Evolutionary conservation across 352 stramenopile species (phyloP), one percentile per base, ranked within the genome.

Genomic region (Phytophthora macrochlamydospora): DNA sequence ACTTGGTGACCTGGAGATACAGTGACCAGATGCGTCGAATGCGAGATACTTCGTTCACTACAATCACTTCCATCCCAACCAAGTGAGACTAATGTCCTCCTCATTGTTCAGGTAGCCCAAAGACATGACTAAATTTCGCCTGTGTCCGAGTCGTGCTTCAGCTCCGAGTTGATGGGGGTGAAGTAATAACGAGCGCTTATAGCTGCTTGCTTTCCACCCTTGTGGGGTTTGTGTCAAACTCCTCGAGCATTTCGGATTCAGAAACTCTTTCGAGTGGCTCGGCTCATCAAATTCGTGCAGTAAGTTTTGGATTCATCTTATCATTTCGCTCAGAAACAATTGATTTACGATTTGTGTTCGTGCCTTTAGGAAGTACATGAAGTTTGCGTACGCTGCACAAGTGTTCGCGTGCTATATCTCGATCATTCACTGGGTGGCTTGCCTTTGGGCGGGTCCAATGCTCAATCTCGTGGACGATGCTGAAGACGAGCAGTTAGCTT

Each of bases 201-300:
- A 24, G 18, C 18, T 24, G 18, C 18, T 24, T 24, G 18, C 18
- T 24, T 24, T 24, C 18, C 18, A 24, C 18, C 18, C 18, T 24
- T 24, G 18, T 24, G 18, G 18, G 18, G 18, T 24, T 24, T 24
- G 18, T 24, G 18, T 24, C 18, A 24, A 24, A 24, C 18, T 24
- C 18, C 18, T 24, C 18, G 18, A 24, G 18, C 18, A 24, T 24
- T 24, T 24, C 18, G 18, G 18, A 24, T 24, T 2, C 54, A 89
- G 80, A 89, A 87, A 89, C 76, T 89, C 29, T 85, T 89, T 62
- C 80, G 80, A 9, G 66, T 89, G 38, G 64, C 77, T 55, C 70
- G 80, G 3, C 62, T 89, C 48, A 84, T 89, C 65, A 85, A 86
- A 45, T 89, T 89, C 52, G 80, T 89, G 29, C 77, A 86, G 80